phyloP scores from a whole-genome alignment of 148 eudicot genomes.

The Rhododendron ovatum region DNA sequence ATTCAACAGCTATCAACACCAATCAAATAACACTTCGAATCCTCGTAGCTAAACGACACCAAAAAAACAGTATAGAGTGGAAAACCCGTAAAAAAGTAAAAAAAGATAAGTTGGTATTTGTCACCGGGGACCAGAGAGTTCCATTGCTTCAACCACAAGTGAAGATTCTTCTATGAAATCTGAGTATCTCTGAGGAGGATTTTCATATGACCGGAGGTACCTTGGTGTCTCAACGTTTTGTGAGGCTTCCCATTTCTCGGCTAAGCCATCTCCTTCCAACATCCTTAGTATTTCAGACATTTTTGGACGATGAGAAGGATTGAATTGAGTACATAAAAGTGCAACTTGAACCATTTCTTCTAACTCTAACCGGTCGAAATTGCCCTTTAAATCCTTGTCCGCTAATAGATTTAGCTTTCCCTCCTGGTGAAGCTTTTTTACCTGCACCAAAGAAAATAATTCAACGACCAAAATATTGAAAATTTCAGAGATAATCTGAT shows the following conservation, averaged over 20 bases:
- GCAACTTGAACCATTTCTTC: constrained; percentile 90
- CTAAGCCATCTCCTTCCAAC: constrained; percentile 86
- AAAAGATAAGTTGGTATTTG: neutral
- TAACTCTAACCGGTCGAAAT: constrained; percentile 57
- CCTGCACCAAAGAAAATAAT: constrained; percentile 31
- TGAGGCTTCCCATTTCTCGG: constrained; percentile 86
- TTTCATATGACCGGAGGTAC: constrained; percentile 41
- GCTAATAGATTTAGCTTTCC: constrained; percentile 69
- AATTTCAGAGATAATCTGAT: neutral
- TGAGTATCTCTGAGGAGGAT: constrained; percentile 55
- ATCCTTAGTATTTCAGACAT: constrained; percentile 83
- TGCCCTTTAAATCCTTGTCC: constrained; percentile 67
- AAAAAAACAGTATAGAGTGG: neutral
- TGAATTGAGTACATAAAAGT: constrained; percentile 78
- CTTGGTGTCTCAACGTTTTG: constrained; percentile 69
- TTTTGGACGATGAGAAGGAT: constrained; percentile 75
- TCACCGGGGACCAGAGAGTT: constrained; percentile 88
- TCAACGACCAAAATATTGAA: neutral
- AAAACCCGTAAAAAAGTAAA: neutral
- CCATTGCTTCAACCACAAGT: constrained; percentile 82
- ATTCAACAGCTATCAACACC: constrained; percentile 18
- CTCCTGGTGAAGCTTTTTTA: constrained; percentile 77
- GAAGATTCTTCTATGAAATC: constrained; percentile 91
- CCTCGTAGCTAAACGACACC: neutral
- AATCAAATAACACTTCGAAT: constrained; percentile 8